A percentile compares a stretch with the other conserved stretches of the same genome.
Evolutionary conservation across 768 basidiomycete species (phyloP).

Genomic region (Kwoniella pini): DNA sequence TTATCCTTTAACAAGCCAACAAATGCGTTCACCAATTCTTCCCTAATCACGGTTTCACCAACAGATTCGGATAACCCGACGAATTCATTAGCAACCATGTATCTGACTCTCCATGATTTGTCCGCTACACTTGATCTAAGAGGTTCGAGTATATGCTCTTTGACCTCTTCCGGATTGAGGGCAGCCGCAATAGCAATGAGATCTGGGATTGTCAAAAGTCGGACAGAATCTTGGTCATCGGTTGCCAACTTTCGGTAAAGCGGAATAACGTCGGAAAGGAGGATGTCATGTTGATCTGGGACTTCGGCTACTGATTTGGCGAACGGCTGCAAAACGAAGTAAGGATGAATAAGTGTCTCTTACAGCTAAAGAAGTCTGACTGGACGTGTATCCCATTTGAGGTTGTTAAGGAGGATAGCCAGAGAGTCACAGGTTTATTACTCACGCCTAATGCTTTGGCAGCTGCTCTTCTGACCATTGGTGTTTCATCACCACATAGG

Average conservation of each 20-base stretch:
- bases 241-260: slow-evolving; percentile 90
- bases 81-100: slow-evolving; percentile 97
- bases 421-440: too few species aligned
- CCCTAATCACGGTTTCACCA: slow-evolving; percentile 83
- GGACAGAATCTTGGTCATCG: slow-evolving; percentile 98
- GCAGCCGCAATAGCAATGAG: slow-evolving; percentile 87
- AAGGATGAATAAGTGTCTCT: too few species aligned
- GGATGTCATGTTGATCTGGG: slow-evolving; percentile 63
- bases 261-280: slow-evolving; percentile 82
- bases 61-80: slow-evolving; percentile 88
- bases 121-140: slow-evolving; percentile 85
- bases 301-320: slow-evolving; percentile 67
- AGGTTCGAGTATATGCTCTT: slow-evolving; percentile 82
- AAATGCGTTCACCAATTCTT: slow-evolving; percentile 89
- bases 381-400: too few species aligned
- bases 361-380: too few species aligned
- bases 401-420: too few species aligned
- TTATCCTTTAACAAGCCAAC: slow-evolving; percentile 95
- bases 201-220: slow-evolving; percentile 91
- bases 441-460: slow-evolving; percentile 90
- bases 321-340: slow-evolving; percentile 62
- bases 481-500: slow-evolving; percentile 90
- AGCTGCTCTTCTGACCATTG: slow-evolving; percentile 95
- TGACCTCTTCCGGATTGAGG: slow-evolving; percentile 82
- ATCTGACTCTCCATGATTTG: slow-evolving; percentile 98